A percentile compares a stretch with the other conserved stretches of the same genome.
Conservation (phyloP, 768 basidiomycete genomes). For the Tricholoma sp. region DNA sequence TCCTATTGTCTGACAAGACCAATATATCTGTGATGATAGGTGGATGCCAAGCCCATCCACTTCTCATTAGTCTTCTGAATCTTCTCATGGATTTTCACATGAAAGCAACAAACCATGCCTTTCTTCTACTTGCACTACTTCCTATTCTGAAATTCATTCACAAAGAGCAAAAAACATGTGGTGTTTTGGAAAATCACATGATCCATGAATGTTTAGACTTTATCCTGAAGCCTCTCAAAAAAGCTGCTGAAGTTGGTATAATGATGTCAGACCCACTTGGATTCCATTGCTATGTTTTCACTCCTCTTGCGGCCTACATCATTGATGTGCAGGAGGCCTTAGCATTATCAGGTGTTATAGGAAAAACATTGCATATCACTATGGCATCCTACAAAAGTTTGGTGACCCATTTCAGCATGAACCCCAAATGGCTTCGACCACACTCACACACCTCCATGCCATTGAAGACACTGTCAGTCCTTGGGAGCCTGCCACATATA, state of each 20-base stretch:
- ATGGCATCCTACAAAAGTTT: constrained; percentile 11
- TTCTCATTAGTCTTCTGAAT: too few relatives aligned
- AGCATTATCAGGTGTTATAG: constrained; percentile 20
- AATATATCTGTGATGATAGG: too few relatives aligned
- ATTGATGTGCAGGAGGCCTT: constrained; percentile 13
- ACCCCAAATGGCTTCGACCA: constrained; percentile 16
- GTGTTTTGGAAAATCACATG: constrained; percentile 19
- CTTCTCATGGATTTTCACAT: too few relatives aligned
- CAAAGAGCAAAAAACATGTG: constrained; percentile 2
- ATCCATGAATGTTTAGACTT: constrained; percentile 24
- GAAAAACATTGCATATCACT: constrained; percentile 26
- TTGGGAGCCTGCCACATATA: constrained; percentile 20
- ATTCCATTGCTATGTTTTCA: constrained; percentile 16
- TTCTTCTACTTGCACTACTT: too few relatives aligned
- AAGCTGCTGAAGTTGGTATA: constrained; percentile 8
- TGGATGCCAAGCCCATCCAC: too few relatives aligned
- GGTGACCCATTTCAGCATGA: constrained; percentile 23
- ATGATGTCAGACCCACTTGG: constrained; percentile 26
- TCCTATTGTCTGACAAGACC: too few relatives aligned
- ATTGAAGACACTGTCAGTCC: constrained; percentile 13
- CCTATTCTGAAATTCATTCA: constrained; percentile 12
- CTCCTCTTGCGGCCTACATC: constrained; percentile 18
- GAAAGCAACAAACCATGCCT: too few relatives aligned
- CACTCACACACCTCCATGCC: too few relatives aligned
- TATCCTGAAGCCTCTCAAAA: too few relatives aligned